phyloP scores from a whole-genome alignment of 2,329 filamentous ascomycete genomes.

The Trichoderma semiorbis region DNA sequence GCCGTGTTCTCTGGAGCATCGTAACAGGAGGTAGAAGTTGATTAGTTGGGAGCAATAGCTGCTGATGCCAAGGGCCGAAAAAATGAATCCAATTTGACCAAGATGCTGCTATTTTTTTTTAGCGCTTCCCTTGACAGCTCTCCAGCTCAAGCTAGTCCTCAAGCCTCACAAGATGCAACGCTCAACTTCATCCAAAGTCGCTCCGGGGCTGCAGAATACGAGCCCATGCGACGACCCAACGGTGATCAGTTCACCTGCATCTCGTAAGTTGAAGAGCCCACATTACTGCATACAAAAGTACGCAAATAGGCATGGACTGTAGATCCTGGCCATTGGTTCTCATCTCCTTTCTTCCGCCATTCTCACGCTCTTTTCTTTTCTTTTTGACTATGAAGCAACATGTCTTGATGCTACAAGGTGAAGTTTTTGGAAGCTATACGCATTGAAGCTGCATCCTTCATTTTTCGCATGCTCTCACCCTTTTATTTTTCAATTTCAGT shows the following conservation, averaged over 20 bases:
- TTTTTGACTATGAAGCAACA: background rate
- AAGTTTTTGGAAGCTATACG: background rate
- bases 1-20: background rate
- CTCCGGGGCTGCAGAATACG: background rate
- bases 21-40: background rate
- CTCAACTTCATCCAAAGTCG: background rate
- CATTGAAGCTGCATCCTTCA: background rate
- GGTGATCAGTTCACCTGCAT: slow-evolving; percentile 7
- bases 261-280: background rate
- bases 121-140: background rate
- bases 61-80: background rate
- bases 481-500: background rate
- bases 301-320: background rate
- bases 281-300: background rate
- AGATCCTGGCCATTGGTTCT: background rate
- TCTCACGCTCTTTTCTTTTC: background rate
- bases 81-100: background rate
- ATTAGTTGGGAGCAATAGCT: background rate
- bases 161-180: background rate
- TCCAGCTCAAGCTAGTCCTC: background rate
- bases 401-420: background rate
- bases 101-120: background rate
- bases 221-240: slow-evolving; percentile 7
- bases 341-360: background rate
- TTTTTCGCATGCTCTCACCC: background rate